Evolutionary conservation across 306 rosid species (phyloP), one percentile per base, ranked within the genome.

Genomic region (Fragaria vesca): DNA sequence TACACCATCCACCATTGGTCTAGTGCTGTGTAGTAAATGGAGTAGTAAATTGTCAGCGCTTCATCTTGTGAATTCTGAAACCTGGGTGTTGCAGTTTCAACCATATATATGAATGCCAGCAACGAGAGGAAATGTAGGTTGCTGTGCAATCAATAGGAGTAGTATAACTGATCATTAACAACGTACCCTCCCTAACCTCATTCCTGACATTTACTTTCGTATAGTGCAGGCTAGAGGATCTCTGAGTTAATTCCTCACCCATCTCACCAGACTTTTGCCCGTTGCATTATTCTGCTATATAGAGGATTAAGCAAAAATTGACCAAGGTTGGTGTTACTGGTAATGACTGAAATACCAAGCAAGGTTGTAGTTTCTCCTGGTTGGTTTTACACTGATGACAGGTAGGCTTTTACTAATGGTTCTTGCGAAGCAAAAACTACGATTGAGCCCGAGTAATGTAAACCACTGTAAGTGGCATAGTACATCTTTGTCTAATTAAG

Each of bases 41-140:
- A 18, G 45, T 65, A 65, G 45, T 65, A 65, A 65, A 34, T 65
- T 65, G 21, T 36, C 12, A 65, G 69, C 26, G 69, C 69, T 65
- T 65, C 69, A 8, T 65, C 69, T 17, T 65, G 69, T 65, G 69
- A 65, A 65, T 13, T 7, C 12, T 34, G 20, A 63, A 34, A 34
- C 17, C 69, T 63, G 46, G 45, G 45, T 65, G 43, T 17, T 5
- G 46, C 45, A 65, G 46, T 34, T 65, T 17, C 46, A 32, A 36
- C 46, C 46, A 65, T 65, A 2, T 17, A 36, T 32, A 36, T 34
- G 24, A 34, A 17, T 65, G 69, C 24, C 69, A 65, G 69, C 69
- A 20, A 65, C 46, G 6, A 17, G 43, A 32, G 69, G 69, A 34
- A 34, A 34, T 40, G 43, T 26, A 65, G 69, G 69, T 17, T 17